phyloP scores from a whole-genome alignment of 2,329 filamentous ascomycete genomes.

The Delphinella strobiligena region DNA sequence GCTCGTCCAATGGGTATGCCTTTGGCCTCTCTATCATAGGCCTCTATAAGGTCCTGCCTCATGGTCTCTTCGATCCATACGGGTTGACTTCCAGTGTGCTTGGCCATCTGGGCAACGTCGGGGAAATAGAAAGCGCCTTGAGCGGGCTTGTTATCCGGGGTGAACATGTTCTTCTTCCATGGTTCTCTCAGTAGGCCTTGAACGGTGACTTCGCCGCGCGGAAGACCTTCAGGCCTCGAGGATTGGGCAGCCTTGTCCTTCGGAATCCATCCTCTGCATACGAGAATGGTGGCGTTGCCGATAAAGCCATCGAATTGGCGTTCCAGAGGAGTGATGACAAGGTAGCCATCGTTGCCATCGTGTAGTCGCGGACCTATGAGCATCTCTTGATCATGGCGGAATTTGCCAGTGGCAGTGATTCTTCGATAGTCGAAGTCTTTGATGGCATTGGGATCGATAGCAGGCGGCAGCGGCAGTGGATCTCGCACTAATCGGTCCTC shows the following conservation, averaged over 20 bases:
- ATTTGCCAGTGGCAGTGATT: constrained; percentile 60
- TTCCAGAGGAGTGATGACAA: constrained; percentile 86
- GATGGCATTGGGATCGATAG: constrained; percentile 69
- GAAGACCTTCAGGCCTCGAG: constrained; percentile 51
- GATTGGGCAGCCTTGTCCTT: constrained; percentile 59
- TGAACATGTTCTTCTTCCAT: constrained; percentile 98
- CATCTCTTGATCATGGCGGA: constrained; percentile 91
- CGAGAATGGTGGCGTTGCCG: constrained; percentile 56
- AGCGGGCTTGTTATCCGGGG: constrained; percentile 75
- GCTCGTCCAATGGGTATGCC: constrained; percentile 83
- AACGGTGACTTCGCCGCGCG: constrained; percentile 59
- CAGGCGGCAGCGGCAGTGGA: constrained; percentile 74
- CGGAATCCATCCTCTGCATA: constrained; percentile 85
- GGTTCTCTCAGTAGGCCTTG: constrained; percentile 79
- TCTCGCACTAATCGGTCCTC: constrained; percentile 82
- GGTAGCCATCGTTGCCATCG: constrained; percentile 81
- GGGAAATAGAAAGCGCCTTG: constrained; percentile 88
- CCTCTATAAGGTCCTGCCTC: constrained; percentile 66
- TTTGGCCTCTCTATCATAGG: constrained; percentile 62
- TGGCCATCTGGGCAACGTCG: constrained; percentile 85
- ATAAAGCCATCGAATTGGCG: constrained; percentile 29
- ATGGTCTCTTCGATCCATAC: constrained; percentile 96
- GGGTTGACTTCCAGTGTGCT: constrained; percentile 65
- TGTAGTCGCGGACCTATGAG: constrained; percentile 79
- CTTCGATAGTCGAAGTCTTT: constrained; percentile 85